Conservation (phyloP, 257 asterid genomes). For the Solanum virginianum region DNA sequence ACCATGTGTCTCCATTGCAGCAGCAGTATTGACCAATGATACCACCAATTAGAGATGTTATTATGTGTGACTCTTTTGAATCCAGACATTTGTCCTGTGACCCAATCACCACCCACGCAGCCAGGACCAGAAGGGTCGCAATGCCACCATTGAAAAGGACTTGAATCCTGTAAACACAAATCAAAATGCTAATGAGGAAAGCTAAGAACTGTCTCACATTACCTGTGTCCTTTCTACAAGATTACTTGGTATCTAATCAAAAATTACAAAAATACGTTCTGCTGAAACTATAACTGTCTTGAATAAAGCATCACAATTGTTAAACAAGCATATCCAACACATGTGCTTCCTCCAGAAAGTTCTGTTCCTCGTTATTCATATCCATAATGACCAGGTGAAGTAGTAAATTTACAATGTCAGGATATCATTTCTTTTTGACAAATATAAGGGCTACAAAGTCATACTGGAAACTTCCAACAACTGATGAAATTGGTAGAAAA, state of each 20-base stretch:
- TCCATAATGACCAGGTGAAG: background rate
- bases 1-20: slow-evolving; percentile 97
- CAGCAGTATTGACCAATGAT: slow-evolving; percentile 90
- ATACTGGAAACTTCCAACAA: background rate
- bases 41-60: slow-evolving; percentile 61
- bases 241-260: background rate
- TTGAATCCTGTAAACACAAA: slow-evolving; percentile 55
- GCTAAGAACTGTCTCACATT: background rate
- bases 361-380: background rate
- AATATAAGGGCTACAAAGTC: background rate
- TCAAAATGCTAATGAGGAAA: background rate
- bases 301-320: background rate
- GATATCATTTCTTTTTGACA: background rate
- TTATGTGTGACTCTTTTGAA: slow-evolving; percentile 54
- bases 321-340: background rate
- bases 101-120: slow-evolving; percentile 53
- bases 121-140: slow-evolving; percentile 47
- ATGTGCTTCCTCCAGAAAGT: background rate
- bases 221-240: background rate
- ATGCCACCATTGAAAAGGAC: slow-evolving; percentile 79
- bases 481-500: background rate
- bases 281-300: background rate
- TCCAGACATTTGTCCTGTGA: slow-evolving; percentile 62
- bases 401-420: background rate
- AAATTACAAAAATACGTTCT: background rate